Conservation (phyloP, 371 early-diverging fungal species). For the Fennellomyces sp. region DNA sequence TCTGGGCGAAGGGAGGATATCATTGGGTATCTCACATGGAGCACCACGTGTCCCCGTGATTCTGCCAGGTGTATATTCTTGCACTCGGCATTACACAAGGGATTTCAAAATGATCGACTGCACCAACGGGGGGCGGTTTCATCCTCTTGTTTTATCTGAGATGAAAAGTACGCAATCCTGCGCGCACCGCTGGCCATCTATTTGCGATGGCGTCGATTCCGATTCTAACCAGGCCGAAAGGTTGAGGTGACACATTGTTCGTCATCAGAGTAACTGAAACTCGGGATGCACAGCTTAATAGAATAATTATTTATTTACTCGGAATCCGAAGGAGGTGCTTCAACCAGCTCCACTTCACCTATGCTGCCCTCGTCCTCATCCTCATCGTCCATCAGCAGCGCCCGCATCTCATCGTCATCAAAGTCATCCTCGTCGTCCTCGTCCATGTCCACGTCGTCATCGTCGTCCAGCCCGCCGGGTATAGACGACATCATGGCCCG, state of each 20-base stretch:
- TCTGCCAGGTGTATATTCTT: not conserved
- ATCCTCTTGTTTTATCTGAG: not conserved
- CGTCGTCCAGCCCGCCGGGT: slow-evolving; percentile 62
- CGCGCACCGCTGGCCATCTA: too few species aligned
- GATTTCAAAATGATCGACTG: not conserved
- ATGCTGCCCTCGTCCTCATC: not conserved
- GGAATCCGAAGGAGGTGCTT: slow-evolving; percentile 3
- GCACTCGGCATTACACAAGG: not conserved
- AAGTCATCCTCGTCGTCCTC: slow-evolving; percentile 55
- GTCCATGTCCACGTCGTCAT: slow-evolving; percentile 54
- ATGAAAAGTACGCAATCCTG: not conserved
- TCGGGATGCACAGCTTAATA: not conserved
- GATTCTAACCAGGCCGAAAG: not conserved
- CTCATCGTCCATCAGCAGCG: not conserved
- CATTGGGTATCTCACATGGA: slow-evolving; percentile 11
- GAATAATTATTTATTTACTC: not conserved
- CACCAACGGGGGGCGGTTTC: not conserved
- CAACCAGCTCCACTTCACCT: not conserved
- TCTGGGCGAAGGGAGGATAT: not conserved
- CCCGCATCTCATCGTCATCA: slow-evolving; percentile 43
- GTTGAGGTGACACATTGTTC: not conserved
- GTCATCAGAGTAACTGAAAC: not conserved
- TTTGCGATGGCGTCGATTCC: not conserved
- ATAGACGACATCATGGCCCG: slow-evolving; percentile 73
- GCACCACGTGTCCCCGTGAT: slow-evolving; percentile 2